Conservation (phyloP, 2,329 filamentous ascomycete genomes). For the Fusarium chaquense region DNA sequence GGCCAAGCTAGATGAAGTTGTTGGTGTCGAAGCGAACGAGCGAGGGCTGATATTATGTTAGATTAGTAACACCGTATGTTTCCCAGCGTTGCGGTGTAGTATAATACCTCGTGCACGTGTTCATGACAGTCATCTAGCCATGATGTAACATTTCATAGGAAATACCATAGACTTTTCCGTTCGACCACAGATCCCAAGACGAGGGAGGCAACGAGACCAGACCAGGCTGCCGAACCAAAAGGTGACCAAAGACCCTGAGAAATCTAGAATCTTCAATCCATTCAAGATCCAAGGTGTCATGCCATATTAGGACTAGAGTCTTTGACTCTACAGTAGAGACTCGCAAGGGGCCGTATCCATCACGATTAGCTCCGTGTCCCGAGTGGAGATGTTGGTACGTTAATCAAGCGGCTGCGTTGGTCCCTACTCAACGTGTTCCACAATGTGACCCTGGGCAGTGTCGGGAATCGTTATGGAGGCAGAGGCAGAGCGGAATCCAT, state of each 20-base stretch:
- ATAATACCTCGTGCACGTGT: neutral
- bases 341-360: constrained; percentile 25
- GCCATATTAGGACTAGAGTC: constrained; percentile 33
- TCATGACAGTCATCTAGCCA: neutral
- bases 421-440: constrained; percentile 27
- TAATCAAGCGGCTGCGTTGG: constrained; percentile 35
- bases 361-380: constrained; percentile 33
- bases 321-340: neutral
- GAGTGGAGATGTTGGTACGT: constrained; percentile 24
- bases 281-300: constrained; percentile 16
- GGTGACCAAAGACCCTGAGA: constrained; percentile 25
- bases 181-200: neutral
- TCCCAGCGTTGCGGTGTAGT: constrained; percentile 2
- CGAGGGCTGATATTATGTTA: constrained; percentile 2
- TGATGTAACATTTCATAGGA: neutral
- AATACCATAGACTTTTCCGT: neutral
- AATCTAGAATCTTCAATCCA: constrained; percentile 23
- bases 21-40: constrained; percentile 16
- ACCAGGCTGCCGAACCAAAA: neutral
- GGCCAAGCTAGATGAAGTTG: constrained; percentile 14
- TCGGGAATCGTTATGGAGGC: neutral
- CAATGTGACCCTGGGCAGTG: constrained; percentile 1
- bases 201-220: neutral
- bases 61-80: neutral
- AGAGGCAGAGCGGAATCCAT: neutral